Percentiles rank a stretch among this genome's conserved stretches.
These are phyloP conservation scores for Scedosporium boydii DNA, from an alignment of 2,329 filamentous ascomycete species.

Conservation along the genomic window DNA sequence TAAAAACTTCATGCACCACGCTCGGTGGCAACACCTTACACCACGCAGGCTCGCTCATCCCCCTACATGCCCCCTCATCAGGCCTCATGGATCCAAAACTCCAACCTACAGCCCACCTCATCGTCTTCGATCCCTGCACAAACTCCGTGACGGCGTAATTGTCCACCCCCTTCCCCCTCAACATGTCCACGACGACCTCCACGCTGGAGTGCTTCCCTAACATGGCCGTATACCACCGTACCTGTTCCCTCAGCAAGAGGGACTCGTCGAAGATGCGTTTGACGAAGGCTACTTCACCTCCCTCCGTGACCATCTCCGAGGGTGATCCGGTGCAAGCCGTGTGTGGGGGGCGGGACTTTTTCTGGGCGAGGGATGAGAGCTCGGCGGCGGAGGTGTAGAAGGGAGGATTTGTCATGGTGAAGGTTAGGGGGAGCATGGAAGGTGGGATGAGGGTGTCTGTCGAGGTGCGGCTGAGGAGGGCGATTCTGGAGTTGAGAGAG, in stretches of 20 bases:
- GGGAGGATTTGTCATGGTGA: constrained; percentile 89
- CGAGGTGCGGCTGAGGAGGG: constrained; percentile 44
- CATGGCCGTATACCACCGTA: constrained; percentile 89
- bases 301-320: constrained; percentile 75
- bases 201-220: constrained; percentile 70
- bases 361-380: constrained; percentile 51
- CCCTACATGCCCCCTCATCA: constrained; percentile 32
- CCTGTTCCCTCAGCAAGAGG: constrained; percentile 42
- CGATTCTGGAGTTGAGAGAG: constrained; percentile 52
- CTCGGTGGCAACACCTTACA: constrained; percentile 33
- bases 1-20: constrained; percentile 30
- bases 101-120: constrained; percentile 84
- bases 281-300: constrained; percentile 72
- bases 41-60: constrained; percentile 27
- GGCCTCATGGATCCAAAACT: constrained; percentile 65
- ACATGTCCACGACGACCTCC: constrained; percentile 48
- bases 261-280: constrained; percentile 63
- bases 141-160: constrained; percentile 83
- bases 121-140: constrained; percentile 67
- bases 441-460: constrained; percentile 54
- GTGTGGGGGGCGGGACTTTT: constrained; percentile 59
- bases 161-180: constrained; percentile 45
- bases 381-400: constrained; percentile 76
- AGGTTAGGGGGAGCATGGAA: constrained; percentile 54
- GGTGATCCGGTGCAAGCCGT: constrained; percentile 68